Conservation (phyloP, 140 eudicot genomes). For the Senecio squalidus region DNA sequence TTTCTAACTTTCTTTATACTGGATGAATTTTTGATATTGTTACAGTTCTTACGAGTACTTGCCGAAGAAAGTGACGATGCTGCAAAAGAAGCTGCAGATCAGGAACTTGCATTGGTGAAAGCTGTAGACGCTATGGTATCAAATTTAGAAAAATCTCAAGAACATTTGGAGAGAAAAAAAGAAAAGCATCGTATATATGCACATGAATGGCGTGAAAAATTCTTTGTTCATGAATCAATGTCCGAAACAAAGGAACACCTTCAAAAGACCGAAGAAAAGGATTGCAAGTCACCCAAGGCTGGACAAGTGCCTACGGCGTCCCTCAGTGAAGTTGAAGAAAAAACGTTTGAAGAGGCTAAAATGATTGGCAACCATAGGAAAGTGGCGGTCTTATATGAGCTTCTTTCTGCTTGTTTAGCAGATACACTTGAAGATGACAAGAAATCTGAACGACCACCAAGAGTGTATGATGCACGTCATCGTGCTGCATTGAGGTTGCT, state of each 20-base stretch:
- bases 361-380: slow-evolving; percentile 58
- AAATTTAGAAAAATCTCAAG: slow-evolving; percentile 42
- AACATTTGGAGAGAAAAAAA: slow-evolving; percentile 36
- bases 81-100: slow-evolving; percentile 55
- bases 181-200: slow-evolving; percentile 69
- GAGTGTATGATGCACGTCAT: slow-evolving; percentile 91
- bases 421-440: slow-evolving; percentile 45
- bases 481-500: slow-evolving; percentile 94
- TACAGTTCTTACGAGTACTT: slow-evolving; percentile 67
- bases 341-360: slow-evolving; percentile 57
- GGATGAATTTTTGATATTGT: slow-evolving; percentile 7
- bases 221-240: slow-evolving; percentile 41
- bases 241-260: slow-evolving; percentile 37
- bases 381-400: slow-evolving; percentile 75
- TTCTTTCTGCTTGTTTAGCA: slow-evolving; percentile 82
- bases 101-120: slow-evolving; percentile 65
- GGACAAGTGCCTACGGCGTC: slow-evolving; percentile 34
- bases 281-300: slow-evolving; percentile 21
- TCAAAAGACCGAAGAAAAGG: slow-evolving; percentile 30
- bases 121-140: slow-evolving; percentile 67
- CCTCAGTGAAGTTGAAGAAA: slow-evolving; percentile 42
- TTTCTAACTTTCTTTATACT: neutral
- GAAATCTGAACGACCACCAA: slow-evolving; percentile 34
- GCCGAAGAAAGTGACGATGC: slow-evolving; percentile 51
- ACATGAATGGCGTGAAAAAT: slow-evolving; percentile 66